Conservation (phyloP, 2,329 filamentous ascomycete genomes). For the Hypoxylon sp. region DNA sequence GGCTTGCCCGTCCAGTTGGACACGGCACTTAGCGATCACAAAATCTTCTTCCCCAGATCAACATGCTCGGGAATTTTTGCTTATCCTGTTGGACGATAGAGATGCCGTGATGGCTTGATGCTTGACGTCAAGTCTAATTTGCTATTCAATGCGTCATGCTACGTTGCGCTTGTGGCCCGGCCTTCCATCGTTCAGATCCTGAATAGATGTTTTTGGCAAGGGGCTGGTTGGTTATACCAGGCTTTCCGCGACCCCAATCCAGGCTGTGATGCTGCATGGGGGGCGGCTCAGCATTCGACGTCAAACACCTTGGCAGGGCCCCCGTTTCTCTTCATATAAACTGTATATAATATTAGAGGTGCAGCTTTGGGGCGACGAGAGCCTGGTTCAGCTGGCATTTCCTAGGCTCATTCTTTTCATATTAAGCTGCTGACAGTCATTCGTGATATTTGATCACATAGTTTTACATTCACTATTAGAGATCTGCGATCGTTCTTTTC, state of each 20-base stretch:
- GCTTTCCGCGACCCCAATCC: neutral
- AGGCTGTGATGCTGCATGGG: constrained; percentile 9
- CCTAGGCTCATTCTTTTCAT: constrained; percentile 23
- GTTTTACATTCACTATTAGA: constrained; percentile 34
- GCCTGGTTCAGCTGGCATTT: constrained; percentile 19
- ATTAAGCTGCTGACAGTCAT: constrained; percentile 17
- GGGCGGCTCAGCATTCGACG: constrained; percentile 35
- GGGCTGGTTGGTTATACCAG: constrained; percentile 16
- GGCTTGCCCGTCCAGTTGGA: constrained; percentile 7
- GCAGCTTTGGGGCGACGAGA: constrained; percentile 10
- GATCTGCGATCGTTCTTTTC: constrained; percentile 37
- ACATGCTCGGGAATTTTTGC: constrained; percentile 16
- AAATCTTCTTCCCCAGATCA: constrained; percentile 39
- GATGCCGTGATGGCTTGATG: neutral
- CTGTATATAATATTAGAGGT: constrained; percentile 34
- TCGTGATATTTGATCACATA: constrained; percentile 20
- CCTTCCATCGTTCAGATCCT: constrained; percentile 8
- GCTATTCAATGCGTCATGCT: constrained; percentile 10
- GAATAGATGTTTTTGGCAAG: constrained; percentile 16
- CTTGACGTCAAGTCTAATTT: constrained; percentile 24
- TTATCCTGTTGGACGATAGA: constrained; percentile 10
- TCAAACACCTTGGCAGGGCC: constrained; percentile 34
- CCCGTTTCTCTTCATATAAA: constrained; percentile 11
- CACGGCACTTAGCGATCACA: constrained; percentile 17
- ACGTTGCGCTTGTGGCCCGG: constrained; percentile 19